A percentile compares a stretch with the other conserved stretches of the same genome.
Evolutionary conservation across 257 asterid genomes (phyloP).

Genomic region (Striga asiatica): DNA sequence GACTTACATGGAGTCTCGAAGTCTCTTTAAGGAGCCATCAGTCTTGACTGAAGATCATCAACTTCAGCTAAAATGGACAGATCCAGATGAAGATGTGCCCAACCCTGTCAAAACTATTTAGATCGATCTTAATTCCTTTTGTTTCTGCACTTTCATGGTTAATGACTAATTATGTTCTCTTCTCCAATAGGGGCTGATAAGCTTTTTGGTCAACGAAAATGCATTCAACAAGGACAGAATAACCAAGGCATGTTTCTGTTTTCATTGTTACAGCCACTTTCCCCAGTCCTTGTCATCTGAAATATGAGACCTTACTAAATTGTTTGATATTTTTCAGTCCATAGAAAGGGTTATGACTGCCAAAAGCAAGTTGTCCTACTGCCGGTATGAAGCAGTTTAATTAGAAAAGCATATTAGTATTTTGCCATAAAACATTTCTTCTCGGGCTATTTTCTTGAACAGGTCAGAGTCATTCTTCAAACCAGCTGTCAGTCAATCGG

Average conservation of each 20-base stretch:
- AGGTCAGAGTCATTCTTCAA: conserved; percentile 62
- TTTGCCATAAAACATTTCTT: conserved; percentile 10
- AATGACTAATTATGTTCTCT: conserved; percentile 2
- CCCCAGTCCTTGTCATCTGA: not conserved
- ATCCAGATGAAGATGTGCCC: conserved; percentile 90
- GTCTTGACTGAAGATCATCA: conserved; percentile 46
- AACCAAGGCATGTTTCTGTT: conserved; percentile 39
- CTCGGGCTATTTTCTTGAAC: conserved; percentile 20
- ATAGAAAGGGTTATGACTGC: conserved; percentile 68
- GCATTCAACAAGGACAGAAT: conserved; percentile 76
- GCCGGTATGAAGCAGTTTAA: conserved; percentile 36
- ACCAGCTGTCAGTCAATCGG: conserved; percentile 40
- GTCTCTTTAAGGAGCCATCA: conserved; percentile 77
- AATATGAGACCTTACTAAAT: not conserved
- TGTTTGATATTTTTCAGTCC: conserved; percentile 35
- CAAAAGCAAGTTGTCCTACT: conserved; percentile 49
- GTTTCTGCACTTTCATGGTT: conserved; percentile 5
- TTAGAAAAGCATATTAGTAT: conserved; percentile 3
- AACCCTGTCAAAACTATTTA: conserved; percentile 5
- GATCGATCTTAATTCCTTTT: conserved; percentile 10
- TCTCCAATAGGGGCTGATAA: conserved; percentile 54
- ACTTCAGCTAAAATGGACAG: conserved; percentile 76
- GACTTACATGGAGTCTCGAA: conserved; percentile 81
- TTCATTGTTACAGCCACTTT: not conserved
- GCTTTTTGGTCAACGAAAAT: conserved; percentile 71